Conservation (phyloP, 208 protist species). For the Acanthamoeba quina region DNA sequence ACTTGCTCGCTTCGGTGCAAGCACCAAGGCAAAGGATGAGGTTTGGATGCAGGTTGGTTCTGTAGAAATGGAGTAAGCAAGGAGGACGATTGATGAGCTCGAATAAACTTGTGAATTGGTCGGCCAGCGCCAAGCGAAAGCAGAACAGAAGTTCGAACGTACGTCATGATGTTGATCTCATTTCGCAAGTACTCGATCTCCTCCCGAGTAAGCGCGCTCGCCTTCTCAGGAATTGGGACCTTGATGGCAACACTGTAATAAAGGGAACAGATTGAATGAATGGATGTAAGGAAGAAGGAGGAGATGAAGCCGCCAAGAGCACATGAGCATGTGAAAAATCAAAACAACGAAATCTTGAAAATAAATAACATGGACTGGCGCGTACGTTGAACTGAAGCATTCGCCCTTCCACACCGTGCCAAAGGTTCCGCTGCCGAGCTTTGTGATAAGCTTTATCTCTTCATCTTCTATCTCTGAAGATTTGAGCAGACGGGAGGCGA, state of each 20-base stretch:
- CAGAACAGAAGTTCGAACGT: background rate
- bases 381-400: slow-evolving; percentile 59
- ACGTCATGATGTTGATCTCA: slow-evolving; percentile 70
- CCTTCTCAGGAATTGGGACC: slow-evolving; percentile 57
- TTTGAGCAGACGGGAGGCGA: slow-evolving; percentile 9
- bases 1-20: slow-evolving; percentile 58
- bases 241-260: slow-evolving; percentile 39
- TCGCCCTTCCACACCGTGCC: slow-evolving; percentile 69
- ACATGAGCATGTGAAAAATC: background rate
- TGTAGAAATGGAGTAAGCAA: background rate
- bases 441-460: slow-evolving; percentile 43
- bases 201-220: slow-evolving; percentile 16
- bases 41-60: slow-evolving; percentile 62
- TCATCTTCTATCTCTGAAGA: slow-evolving; percentile 64
- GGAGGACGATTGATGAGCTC: too few relatives aligned
- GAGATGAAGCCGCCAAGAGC: too few relatives aligned
- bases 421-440: slow-evolving; percentile 63
- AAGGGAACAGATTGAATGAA: background rate
- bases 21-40: slow-evolving; percentile 59
- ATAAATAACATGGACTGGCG: background rate
- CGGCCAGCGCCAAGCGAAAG: too few relatives aligned
- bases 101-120: background rate
- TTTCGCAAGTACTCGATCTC: slow-evolving; percentile 57
- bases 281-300: background rate
- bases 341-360: background rate